Base-by-base conservation (phyloP, 1,139 yeast species). In the Geotrichum siamense region DNA sequence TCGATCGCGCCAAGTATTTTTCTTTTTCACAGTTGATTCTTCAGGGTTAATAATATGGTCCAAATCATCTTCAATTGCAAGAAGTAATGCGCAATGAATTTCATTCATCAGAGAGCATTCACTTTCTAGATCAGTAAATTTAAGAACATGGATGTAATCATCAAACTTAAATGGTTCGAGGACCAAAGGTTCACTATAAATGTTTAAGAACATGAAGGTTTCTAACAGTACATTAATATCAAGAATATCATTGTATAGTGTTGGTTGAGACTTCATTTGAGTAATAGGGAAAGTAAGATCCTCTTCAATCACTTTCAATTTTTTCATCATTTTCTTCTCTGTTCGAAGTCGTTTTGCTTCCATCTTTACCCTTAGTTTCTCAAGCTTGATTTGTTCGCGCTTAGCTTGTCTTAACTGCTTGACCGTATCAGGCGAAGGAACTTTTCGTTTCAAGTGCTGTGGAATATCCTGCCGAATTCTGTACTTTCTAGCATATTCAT, bases 141-240 rank as follows among this genome's bases (percentile, higher is more conserved):
- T 71, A 65, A 85, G 67, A 1, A 82, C 79, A 48, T 76, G 76
- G 3, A 82, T 59, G 56, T 78, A 82, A 57, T 83, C 93, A 61
- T 85, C 94, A 65, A 82, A 82, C 0, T 93, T 80, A 53, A 84
- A 81, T 0, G 83, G 75, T 56, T 82, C 89, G 17, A 85, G 66
- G 13, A 73, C 61, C 40, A 83, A 65, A 1, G 84, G 78, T 26
- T 72, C 72, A 53, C 78, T 78, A 57, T 79, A 85, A 43, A 83
- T 74, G 57, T 84, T 84, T 38, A 84, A 63, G 54, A 85, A 85
- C 5, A 76, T 68, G 94, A 94, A 85, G 3, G 74, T 63, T 58
- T 82, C 89, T 29, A 85, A 52, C 23, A 65, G 45, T 4, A 53
- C 44, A 21, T 64, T 60, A 9, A 33, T 22, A 21, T 33, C 26